Evolutionary conservation across 768 basidiomycete species (phyloP), one percentile per base, ranked within the genome.

Genomic region (Kwoniella mangroviensis): DNA sequence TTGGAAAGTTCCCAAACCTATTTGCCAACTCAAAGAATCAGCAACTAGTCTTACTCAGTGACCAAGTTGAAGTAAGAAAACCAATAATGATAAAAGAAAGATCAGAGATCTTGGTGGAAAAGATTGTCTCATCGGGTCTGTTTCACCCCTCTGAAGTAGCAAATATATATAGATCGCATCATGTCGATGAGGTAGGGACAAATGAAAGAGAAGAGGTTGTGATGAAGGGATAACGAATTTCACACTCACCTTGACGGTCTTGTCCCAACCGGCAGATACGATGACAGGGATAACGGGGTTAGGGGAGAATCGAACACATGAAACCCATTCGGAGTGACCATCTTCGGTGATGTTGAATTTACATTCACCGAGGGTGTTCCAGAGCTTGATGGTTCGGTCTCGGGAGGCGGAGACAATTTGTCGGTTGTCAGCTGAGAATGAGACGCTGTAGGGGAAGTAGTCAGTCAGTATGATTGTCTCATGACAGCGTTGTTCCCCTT

Each of bases 281-380:
- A 98, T 98, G 82, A 98, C 96, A 68, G 97, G 94, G 88, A 95
- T 98, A 86, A 89, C 80, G 75, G 95, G 90, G 84, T 98, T 98
- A 64, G 97, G 97, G 86, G 94, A 96, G 88, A 99, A 99, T 84
- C 96, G 92, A 53, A 99, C 97, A 84, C 96, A 98, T 52, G 96
- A 98, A 52, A 99, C 96, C 96, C 97, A 99, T 87, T 98, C 97
- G 70, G 89, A 86, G 87, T 99, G 97, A 71, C 96, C 94, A 78
- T 98, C 97, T 76, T 99, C 96, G 86, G 93, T 93, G 85, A 99
- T 99, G 84, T 98, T 93, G 84, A 94, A 98, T 85, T 99, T 99
- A 88, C 97, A 99, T 86, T 99, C 97, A 82, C 97, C 97, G 74
- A 99, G 90, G 71, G 97, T 99, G 87, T 99, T 99, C 97, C 97